Percentiles rank a stretch among this genome's conserved stretches.
Conservation (phyloP, 2,329 filamentous ascomycete species). For the Pseudodiploospora longispora region DNA sequence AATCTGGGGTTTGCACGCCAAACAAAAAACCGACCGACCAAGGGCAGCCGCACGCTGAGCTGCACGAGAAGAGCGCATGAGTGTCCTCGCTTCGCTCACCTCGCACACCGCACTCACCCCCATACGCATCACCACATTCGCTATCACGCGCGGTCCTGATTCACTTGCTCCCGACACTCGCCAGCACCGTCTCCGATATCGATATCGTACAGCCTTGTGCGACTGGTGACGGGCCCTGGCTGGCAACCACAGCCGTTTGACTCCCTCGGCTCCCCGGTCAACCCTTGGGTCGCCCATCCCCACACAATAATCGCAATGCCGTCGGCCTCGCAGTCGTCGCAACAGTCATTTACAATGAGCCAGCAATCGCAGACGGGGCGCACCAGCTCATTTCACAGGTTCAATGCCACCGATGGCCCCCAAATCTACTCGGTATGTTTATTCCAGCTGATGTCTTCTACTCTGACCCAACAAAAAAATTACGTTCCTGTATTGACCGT, state of each 20-base stretch:
- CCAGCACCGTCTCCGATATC: no score
- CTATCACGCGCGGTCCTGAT: no score
- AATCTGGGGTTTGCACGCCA: no score
- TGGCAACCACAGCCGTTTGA: constrained; percentile 1
- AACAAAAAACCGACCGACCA: no score
- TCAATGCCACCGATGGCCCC: constrained; percentile 33
- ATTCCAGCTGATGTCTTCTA: not conserved
- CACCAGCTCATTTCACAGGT: constrained; percentile 29
- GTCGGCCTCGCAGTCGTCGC: constrained; percentile 43
- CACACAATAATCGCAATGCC: constrained; percentile 21
- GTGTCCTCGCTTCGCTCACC: no score
- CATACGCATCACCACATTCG: no score
- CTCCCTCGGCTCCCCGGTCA: not conserved
- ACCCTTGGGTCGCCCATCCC: not conserved
- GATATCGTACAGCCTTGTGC: not conserved
- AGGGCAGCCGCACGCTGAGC: no score
- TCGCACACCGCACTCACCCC: no score
- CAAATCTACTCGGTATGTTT: constrained; percentile 54
- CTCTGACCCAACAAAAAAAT: constrained; percentile 2
- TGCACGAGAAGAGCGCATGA: no score
- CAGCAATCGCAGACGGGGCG: constrained; percentile 40
- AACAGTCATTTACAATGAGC: constrained; percentile 51
- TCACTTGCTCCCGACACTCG: no score
- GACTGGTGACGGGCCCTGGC: constrained; percentile 1
- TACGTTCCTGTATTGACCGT: constrained; percentile 9